A percentile compares a stretch with the other conserved stretches of the same genome.
These are phyloP conservation scores for Astrothelium subdiscretum DNA, from an alignment of 495 filamentous ascomycete species.

Conservation along the genomic window DNA sequence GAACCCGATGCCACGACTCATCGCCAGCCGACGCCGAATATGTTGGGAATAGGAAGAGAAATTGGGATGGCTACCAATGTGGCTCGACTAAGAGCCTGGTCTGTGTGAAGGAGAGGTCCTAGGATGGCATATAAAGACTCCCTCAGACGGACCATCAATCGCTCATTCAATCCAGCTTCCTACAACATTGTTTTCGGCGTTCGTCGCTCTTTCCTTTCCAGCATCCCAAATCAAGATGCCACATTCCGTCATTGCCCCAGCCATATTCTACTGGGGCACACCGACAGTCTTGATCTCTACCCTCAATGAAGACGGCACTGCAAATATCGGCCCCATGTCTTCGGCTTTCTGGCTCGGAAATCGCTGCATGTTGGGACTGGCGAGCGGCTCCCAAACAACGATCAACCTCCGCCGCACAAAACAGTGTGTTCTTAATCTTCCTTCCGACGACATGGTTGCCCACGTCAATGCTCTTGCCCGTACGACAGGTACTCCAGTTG, in stretches of 20 bases:
- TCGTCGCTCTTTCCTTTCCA: not conserved
- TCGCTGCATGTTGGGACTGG: constrained; percentile 35
- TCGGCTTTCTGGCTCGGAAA: constrained; percentile 38
- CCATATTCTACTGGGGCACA: constrained; percentile 38
- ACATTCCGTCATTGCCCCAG: constrained; percentile 27
- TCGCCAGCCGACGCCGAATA: not conserved
- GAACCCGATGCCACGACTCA: not conserved
- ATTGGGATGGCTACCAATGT: no score
- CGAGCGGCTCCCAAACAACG: constrained; percentile 29
- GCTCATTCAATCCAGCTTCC: no score
- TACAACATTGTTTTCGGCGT: no score
- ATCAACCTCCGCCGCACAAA: constrained; percentile 33
- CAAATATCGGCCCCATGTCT: constrained; percentile 35
- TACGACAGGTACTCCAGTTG: constrained; percentile 29
- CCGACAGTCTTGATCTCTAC: constrained; percentile 35
- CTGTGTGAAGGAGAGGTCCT: no score
- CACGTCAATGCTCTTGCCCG: constrained; percentile 30
- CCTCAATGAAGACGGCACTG: constrained; percentile 32
- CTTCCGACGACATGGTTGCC: constrained; percentile 28
- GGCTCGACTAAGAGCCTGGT: no score
- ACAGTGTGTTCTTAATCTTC: constrained; percentile 36
- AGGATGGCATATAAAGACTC: not conserved
- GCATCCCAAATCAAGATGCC: not conserved
- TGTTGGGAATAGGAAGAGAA: not conserved
- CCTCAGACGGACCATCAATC: not conserved